Percentiles rank a stretch among this genome's conserved stretches.
Conservation (phyloP, 805 yeast species). For the Yarrowia osloensis region DNA sequence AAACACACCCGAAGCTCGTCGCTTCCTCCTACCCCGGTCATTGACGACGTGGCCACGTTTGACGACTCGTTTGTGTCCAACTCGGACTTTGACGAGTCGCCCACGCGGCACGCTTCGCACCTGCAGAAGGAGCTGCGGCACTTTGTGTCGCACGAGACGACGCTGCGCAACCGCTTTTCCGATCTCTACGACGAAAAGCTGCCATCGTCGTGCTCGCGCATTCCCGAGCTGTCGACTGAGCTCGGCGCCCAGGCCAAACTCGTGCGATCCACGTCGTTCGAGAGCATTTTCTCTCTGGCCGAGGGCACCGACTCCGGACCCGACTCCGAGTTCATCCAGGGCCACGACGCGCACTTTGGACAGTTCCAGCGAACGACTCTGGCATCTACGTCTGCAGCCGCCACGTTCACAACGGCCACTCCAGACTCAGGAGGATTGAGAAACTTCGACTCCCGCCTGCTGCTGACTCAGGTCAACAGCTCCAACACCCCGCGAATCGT, state of each 20-base stretch:
- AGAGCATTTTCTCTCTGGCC: slow-evolving; percentile 19
- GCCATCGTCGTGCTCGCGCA: slow-evolving; percentile 6
- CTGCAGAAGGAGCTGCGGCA: slow-evolving; percentile 25
- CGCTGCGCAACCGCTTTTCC: slow-evolving; percentile 10
- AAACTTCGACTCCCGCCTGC: slow-evolving; percentile 4
- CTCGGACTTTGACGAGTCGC: slow-evolving; percentile 14
- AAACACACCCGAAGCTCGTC: slow-evolving; percentile 4
- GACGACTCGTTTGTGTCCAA: background rate
- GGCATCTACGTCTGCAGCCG: slow-evolving; percentile 19
- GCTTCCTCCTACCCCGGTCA: slow-evolving; percentile 6
- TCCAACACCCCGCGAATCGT: background rate
- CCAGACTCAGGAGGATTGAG: background rate
- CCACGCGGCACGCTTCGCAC: slow-evolving; percentile 5
- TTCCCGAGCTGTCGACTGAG: slow-evolving; percentile 18
- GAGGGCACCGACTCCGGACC: background rate
- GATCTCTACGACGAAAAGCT: slow-evolving; percentile 24
- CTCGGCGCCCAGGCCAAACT: slow-evolving; percentile 17
- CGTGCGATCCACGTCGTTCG: slow-evolving; percentile 20
- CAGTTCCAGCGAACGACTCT: slow-evolving; percentile 8
- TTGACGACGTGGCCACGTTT: slow-evolving; percentile 12
- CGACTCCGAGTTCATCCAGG: slow-evolving; percentile 6
- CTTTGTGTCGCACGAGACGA: slow-evolving; percentile 26
- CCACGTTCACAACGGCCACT: slow-evolving; percentile 17
- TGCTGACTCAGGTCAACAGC: background rate
- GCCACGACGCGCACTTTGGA: slow-evolving; percentile 22